Evolutionary conservation across 208 protist species (phyloP), one percentile per base, ranked within the genome.

Genomic region (Porcisia hertigi): DNA sequence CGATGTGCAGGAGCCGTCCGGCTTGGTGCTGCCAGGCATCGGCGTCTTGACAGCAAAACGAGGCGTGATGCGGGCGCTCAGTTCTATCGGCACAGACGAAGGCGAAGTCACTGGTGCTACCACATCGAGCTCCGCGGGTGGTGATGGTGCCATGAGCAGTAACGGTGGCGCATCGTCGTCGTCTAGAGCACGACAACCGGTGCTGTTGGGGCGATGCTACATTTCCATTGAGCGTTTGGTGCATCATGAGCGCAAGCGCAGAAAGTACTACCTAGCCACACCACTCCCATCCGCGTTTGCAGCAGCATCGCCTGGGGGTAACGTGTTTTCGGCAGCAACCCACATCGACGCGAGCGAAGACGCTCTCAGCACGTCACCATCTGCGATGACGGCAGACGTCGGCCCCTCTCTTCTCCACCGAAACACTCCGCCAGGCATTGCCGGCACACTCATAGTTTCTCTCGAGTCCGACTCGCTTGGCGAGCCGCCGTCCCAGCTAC

Each of bases 401-500:
- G 75, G 73, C 7, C 67, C 81, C 16, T 82, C 76, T 23, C 59
- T 88, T n/a, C 71, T 77, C 9, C 57, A 72, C 7, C 69, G 74
- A 34, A 54, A 66, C n/a, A 41, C 80, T 16, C 86, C 86, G 6
- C 52, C 57, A 12, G 90, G 89, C 3, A 79, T 97, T 45, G 74
- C 86, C 11, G 93, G 93, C 2, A 92, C 84, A 14, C 80, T 97
- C 60, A 85, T 83, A 64, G 77, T 97, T 39, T 87, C 90, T 16
- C 84, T 97, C 25, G 77, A 88, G 54, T 87, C 87, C 30, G 89
- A 97, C 59, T 71, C 71, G 30, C 81, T 89, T 14, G 88, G 91
- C 41, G 85, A 94, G 59, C 36, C 72, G 20, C 25, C 76, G 0
- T 49, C 3, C 1, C 45, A 76, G 7, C 70, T 86, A 9, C n/a